These are phyloP conservation scores for Austroboletus niveus DNA, from an alignment of 1,284 basidiomycete genomes.

Conservation along the genomic window DNA sequence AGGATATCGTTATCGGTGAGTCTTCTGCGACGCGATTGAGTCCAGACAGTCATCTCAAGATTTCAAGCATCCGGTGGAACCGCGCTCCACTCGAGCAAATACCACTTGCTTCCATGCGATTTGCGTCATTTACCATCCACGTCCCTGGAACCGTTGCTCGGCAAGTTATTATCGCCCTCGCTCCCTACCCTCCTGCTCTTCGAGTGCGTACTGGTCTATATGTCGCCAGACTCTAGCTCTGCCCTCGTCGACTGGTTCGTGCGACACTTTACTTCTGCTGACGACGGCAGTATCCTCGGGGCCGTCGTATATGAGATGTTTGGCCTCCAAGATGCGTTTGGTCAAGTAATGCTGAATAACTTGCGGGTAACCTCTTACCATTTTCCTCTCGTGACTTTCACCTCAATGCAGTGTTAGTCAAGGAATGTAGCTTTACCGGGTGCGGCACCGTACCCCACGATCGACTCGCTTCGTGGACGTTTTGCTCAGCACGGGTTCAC, in stretches of 20 bases:
- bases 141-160: constrained; percentile 40
- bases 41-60: constrained; percentile 5
- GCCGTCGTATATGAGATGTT: constrained; percentile 89
- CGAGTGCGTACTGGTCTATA: constrained; percentile 93
- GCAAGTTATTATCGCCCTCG: constrained; percentile 53
- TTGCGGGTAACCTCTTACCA: constrained; percentile 52
- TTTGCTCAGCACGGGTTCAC: constrained; percentile 59
- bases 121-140: constrained; percentile 54
- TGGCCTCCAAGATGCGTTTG: constrained; percentile 79
- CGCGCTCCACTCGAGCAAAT: constrained; percentile 59
- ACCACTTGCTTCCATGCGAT: constrained; percentile 76
- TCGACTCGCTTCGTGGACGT: constrained; percentile 54
- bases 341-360: constrained; percentile 85
- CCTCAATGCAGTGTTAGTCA: constrained; percentile 43
- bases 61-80: constrained; percentile 66
- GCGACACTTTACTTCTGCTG: constrained; percentile 43
- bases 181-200: constrained; percentile 82
- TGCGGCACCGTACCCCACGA: constrained; percentile 50
- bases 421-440: constrained; percentile 78
- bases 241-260: constrained; percentile 76
- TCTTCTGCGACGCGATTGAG: background rate
- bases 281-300: constrained; percentile 37
- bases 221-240: constrained; percentile 59
- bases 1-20: constrained; percentile 45
- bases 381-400: background rate